Base-by-base conservation (phyloP, 75 land plant genomes). In the Cryptomeria japonica region DNA sequence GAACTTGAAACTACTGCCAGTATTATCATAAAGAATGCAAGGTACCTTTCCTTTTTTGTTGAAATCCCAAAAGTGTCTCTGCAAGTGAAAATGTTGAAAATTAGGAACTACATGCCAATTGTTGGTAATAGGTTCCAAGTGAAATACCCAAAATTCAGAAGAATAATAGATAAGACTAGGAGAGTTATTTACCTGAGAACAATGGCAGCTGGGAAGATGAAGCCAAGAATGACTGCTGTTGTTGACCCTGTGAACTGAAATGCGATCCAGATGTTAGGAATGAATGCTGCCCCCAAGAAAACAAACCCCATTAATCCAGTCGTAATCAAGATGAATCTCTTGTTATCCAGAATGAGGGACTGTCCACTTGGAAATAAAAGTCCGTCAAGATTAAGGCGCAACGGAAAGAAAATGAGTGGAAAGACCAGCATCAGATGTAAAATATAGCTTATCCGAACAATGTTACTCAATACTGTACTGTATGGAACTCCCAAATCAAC, bases 181-280 rank as follows among this genome's bases (percentile, higher is more conserved):
- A 51, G 28, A 14, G 0, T n/a, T 82, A 7, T 41, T 89, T 86
- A 96, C 96, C 94, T 95, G 14, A 97, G 92, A 37, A 90, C 87
- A 83, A 98, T 92, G 73, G 95, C 86, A 53, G 95, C 99, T 19
- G 99, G 99, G 90, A 98, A 95, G 87, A 98, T 94, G 90, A 95
- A 98, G 11, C 95, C 97, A 80, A 98, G 86, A 91, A 92, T 90
- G 15, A 98, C 95, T 18, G 97, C 93, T 77, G 99, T 94, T 32
- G 99, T 97, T 2, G 99, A 95, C 31, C 99, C 99, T 38, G 95
- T 97, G 87, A 98, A 93, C 89, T 97, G 99, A 90, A 98, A 98
- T 32, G 95, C 99, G 76, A 88, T 95, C 99, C 99, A 98, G 77
- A 98, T 98, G 91, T 94, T 97, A n/a, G 99, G 99, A 18, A 98